Percentiles rank a stretch among this genome's conserved stretches.
Evolutionary conservation across 1,284 basidiomycete genomes (phyloP).

Genomic region (Moesziomyces globuligerus): DNA sequence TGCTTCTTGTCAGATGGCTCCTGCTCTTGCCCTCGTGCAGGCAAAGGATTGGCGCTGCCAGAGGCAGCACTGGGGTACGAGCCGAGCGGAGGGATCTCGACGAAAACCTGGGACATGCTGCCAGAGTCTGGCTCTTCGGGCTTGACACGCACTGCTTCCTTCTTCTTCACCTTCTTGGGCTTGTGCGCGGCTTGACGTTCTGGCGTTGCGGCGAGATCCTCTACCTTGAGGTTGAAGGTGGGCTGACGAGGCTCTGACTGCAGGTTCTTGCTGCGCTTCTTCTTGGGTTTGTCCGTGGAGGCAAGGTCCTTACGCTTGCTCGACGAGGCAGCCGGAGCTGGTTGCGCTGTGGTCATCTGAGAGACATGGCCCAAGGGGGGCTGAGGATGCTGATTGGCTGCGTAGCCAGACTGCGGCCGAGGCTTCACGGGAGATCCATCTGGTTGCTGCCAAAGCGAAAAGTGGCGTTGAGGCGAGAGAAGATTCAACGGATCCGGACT

Average conservation of each 20-base stretch:
- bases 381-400: conserved; percentile 2
- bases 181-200: neutral
- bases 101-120: conserved; percentile 1
- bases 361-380: conserved; percentile 1
- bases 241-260: conserved; percentile 14
- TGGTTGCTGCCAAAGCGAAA: conserved; percentile 31
- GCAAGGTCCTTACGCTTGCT: conserved; percentile 28
- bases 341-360: conserved; percentile 14
- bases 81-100: conserved; percentile 3
- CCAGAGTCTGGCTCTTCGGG: conserved; percentile 6
- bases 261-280: conserved; percentile 30
- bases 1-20: conserved; percentile 14
- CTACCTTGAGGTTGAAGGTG: conserved; percentile 9
- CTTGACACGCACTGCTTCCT: conserved; percentile 2
- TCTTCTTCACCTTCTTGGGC: conserved; percentile 21
- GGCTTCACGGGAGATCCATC: conserved; percentile 2
- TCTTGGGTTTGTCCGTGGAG: conserved; percentile 18
- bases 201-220: neutral
- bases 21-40: neutral
- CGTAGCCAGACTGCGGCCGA: conserved; percentile 6
- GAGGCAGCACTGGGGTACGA: neutral
- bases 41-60: neutral
- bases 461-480: conserved; percentile 30
- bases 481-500: conserved; percentile 51
- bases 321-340: neutral